Conservation (phyloP, 208 protist genomes). For the Wallacemonas sp. region DNA sequence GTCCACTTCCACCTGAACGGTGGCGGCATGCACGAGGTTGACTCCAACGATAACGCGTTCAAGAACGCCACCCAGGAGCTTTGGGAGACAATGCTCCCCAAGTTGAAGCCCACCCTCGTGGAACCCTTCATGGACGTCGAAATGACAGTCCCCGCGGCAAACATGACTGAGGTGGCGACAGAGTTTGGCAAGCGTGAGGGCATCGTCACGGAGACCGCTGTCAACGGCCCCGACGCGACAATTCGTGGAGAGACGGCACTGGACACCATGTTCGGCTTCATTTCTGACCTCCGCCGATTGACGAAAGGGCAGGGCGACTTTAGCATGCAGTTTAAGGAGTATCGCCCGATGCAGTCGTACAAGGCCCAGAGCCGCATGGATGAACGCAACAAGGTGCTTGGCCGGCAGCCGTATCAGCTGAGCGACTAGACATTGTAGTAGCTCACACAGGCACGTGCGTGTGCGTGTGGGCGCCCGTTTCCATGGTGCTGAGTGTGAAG, state of each 20-base stretch:
- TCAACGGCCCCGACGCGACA: slow-evolving; percentile 79
- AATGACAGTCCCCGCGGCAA: slow-evolving; percentile 82
- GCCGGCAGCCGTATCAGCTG: slow-evolving; percentile 72
- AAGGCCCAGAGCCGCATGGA: slow-evolving; percentile 90
- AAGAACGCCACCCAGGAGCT: slow-evolving; percentile 93
- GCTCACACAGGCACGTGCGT: neutral
- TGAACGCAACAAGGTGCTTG: slow-evolving; percentile 85
- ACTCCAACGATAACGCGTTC: slow-evolving; percentile 99
- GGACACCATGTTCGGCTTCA: slow-evolving; percentile 94
- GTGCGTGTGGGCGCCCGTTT: neutral
- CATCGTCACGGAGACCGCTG: slow-evolving; percentile 81
- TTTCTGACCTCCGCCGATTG: slow-evolving; percentile 88
- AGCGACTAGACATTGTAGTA: slow-evolving; percentile 24
- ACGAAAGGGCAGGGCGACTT: slow-evolving; percentile 93
- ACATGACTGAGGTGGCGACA: slow-evolving; percentile 86
- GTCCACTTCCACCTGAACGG: slow-evolving; percentile 96
- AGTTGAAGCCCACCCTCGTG: slow-evolving; percentile 92
- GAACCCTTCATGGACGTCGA: slow-evolving; percentile 98
- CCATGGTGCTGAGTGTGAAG: too few species aligned
- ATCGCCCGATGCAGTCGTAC: slow-evolving; percentile 86
- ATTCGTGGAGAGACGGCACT: slow-evolving; percentile 90
- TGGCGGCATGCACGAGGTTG: slow-evolving; percentile 97
- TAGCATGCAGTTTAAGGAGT: slow-evolving; percentile 93
- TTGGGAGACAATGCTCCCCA: slow-evolving; percentile 91
- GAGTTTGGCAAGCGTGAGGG: slow-evolving; percentile 89